Percentiles rank a stretch among this genome's conserved stretches.
Conservation (phyloP, 176 grass and related monocot species). For the Saccharum spontaneum region DNA sequence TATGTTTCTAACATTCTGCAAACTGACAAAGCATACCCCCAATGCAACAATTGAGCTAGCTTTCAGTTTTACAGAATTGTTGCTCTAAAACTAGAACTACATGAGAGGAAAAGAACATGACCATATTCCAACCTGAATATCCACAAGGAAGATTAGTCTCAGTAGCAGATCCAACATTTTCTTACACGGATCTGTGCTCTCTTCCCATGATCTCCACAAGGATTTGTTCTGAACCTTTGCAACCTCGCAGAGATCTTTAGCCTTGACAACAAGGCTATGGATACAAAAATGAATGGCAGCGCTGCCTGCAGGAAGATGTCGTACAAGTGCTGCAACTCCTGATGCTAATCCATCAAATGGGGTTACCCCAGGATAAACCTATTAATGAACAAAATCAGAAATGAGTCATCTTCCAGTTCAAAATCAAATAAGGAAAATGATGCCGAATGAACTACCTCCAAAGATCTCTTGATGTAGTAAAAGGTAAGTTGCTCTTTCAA, state of each 20-base stretch:
- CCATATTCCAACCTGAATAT: slow-evolving; percentile 76
- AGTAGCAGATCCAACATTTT: slow-evolving; percentile 77
- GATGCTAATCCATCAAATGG: slow-evolving; percentile 84
- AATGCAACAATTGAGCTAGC: not conserved
- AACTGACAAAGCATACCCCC: not conserved
- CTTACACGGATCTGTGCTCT: slow-evolving; percentile 80
- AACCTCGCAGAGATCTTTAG: slow-evolving; percentile 53
- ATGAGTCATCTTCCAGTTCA: not conserved
- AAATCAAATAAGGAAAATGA: not conserved
- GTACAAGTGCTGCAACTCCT: slow-evolving; percentile 74
- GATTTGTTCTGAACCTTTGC: slow-evolving; percentile 54
- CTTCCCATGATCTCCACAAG: slow-evolving; percentile 92
- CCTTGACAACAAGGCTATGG: slow-evolving; percentile 66
- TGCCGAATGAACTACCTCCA: slow-evolving; percentile 52
- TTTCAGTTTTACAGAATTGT: not conserved
- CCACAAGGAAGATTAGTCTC: slow-evolving; percentile 73
- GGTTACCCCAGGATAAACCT: slow-evolving; percentile 76
- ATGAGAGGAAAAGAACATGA: not conserved
- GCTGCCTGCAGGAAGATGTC: slow-evolving; percentile 77
- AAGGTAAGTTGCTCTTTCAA: slow-evolving; percentile 86
- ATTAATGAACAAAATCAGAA: not conserved
- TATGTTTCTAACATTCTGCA: not conserved
- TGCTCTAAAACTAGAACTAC: slow-evolving; percentile 13
- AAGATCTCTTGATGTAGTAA: slow-evolving; percentile 74
- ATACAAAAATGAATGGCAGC: slow-evolving; percentile 72